Conservation (phyloP, 495 filamentous ascomycete genomes). For the Talaromyces proteolyticus region DNA sequence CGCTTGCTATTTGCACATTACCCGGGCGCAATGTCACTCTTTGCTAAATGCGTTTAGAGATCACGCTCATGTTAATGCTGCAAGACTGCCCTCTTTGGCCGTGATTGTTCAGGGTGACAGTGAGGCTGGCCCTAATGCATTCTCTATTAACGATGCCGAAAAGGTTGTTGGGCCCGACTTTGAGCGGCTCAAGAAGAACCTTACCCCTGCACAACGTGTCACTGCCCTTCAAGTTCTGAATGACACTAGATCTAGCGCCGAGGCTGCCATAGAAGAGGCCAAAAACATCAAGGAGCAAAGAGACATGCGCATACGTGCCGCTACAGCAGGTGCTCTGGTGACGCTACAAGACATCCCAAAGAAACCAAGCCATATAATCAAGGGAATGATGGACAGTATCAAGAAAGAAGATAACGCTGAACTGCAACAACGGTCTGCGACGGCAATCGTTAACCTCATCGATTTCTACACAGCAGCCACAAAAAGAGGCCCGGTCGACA, state of each 20-base stretch:
- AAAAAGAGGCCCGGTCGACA: constrained; percentile 78
- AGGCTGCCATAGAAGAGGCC: constrained; percentile 71
- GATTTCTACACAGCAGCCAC: constrained; percentile 71
- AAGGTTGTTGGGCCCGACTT: constrained; percentile 79
- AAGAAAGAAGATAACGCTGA: constrained; percentile 91
- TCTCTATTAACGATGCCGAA: constrained; percentile 81
- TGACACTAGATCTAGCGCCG: constrained; percentile 63
- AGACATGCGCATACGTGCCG: constrained; percentile 80
- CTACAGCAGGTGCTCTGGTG: constrained; percentile 81
- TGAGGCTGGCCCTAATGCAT: constrained; percentile 84
- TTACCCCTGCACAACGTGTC: constrained; percentile 78
- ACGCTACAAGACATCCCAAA: constrained; percentile 83
- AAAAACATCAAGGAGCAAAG: constrained; percentile 70
- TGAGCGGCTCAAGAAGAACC: constrained; percentile 73
- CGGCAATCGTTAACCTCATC: constrained; percentile 77
- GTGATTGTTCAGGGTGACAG: constrained; percentile 89
- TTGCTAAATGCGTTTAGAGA: constrained; percentile 86
- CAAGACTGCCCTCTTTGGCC: constrained; percentile 71
- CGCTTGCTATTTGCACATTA: constrained; percentile 78
- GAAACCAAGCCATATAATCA: constrained; percentile 85
- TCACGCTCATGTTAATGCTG: constrained; percentile 65
- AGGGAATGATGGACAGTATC: constrained; percentile 95
- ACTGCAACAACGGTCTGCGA: constrained; percentile 81
- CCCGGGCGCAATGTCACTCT: constrained; percentile 83
- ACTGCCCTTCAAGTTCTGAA: constrained; percentile 68